Evolutionary conservation across 495 filamentous ascomycete genomes (phyloP), one percentile per base, ranked within the genome.

Genomic region (Copromyces sp.): DNA sequence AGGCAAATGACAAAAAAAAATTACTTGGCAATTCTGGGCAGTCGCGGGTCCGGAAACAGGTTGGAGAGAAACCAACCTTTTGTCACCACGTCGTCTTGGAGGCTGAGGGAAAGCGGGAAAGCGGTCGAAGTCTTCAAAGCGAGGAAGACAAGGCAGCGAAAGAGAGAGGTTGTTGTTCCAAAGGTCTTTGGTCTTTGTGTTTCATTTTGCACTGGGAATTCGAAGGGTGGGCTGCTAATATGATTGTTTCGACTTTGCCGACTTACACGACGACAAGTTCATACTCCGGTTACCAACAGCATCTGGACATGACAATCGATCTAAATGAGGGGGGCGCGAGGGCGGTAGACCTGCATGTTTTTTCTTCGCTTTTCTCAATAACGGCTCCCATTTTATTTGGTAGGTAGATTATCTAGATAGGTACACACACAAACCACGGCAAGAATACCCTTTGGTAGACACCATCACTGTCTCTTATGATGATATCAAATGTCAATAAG

Each of bases 1-100:
- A 73, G 73, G 72, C 73, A 76, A 69, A 78, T 71, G 73, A 75
- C 70, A 72, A 72, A 45, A 65, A 65, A 61, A 65, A 65, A 65
- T 65, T 65, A 61, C 53, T 65, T 65, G 6, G 53, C 53, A 65
- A 65, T 65, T 65, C 53, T 29, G 53, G 53, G 29, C 53, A 35
- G 14, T 65, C 32, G 14, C 53, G 29, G 14, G 53, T 65, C 53
- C 53, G 53, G 53, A 65, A 65, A 35, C 29, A 65, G 53, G 53
- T 65, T 65, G 53, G 53, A 65, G 53, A 35, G 53, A 65, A 61
- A 65, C 29, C 29, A 65, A 29, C 53, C 53, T 65, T 65, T 65
- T 65, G 24, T 65, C 32, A 65, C 32, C 53, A 65, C 53, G 53
- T 65, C 53, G 53, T 65, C 53, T 65, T 65, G 53, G 53, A 65